Base-by-base conservation (phyloP, 2,329 filamentous ascomycete species). In the Pseudogymnoascus sp. region DNA sequence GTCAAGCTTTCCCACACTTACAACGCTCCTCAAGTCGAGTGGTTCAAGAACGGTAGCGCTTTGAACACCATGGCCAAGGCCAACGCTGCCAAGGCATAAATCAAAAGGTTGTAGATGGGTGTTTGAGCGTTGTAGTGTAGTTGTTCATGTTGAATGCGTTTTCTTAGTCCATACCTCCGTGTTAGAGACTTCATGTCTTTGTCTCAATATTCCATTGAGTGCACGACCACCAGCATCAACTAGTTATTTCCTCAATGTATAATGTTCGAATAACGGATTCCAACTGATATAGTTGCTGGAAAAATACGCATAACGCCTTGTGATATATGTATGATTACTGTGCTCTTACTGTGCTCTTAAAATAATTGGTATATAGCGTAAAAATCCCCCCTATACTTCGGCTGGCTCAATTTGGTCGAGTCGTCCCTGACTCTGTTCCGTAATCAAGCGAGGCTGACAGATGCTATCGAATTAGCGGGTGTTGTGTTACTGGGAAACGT, bases 1-100 rank as follows among this genome's bases (percentile, higher is more conserved):
- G 74, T 96, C 70, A 82, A 89, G 78, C 86, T 99, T 70, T 83
- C 84, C 68, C 94, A 99, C 81, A 99, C 94, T 67, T 99, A 96
- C 87, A 99, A 99, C 84, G 91, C 91, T 76, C 86, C 89, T 70
- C 94, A 99, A 82, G 88, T 99, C 66, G 89, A 97, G 80, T 99
- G 94, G 94, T 99, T 99, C 85, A 92, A 92, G 84, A 95, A 97
- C 77, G 94, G 94, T 68, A 92, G 88, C 73, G 94, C 94, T 61
- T 83, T 99, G 68, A 99, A 99, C 86, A 97, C 92, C 71, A 99
- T 99, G 93, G 92, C 93, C 69, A 95, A 94, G 86, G 66, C 68
- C 21, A 66, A 72, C 35, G 57, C 57, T 7, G 21, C 35, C 35
- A 59, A 64, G 39, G 33, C 33, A 59, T 35, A 41, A 35, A 61